A percentile compares a stretch with the other conserved stretches of the same genome.
These are phyloP conservation scores for Lichtheimia ramosa DNA, from an alignment of 371 early-diverging fungal genomes.

Conservation along the genomic window DNA sequence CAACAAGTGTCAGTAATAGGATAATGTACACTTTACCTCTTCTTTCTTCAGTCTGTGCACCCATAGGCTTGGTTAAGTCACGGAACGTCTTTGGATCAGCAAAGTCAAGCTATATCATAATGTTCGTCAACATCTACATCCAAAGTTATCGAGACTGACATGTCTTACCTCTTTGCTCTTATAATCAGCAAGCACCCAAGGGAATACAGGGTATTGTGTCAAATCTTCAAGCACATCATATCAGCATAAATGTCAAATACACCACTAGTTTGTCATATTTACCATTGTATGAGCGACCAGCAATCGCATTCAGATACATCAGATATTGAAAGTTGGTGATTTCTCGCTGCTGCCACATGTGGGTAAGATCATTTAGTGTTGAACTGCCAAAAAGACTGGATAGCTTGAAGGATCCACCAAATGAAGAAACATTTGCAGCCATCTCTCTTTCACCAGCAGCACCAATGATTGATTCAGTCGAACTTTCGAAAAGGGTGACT, in stretches of 20 bases:
- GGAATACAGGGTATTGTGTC: slow-evolving; percentile 74
- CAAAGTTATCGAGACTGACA: background rate
- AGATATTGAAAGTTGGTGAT: slow-evolving; percentile 88
- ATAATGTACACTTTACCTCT: slow-evolving; percentile 30
- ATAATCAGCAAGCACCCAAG: slow-evolving; percentile 78
- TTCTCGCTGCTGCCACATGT: slow-evolving; percentile 75
- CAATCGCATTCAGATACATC: slow-evolving; percentile 85
- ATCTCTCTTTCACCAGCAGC: slow-evolving; percentile 29
- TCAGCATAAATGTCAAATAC: background rate
- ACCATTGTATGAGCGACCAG: slow-evolving; percentile 73
- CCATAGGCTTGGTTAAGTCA: slow-evolving; percentile 86
- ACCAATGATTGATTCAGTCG: slow-evolving; percentile 51
- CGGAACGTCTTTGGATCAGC: slow-evolving; percentile 70
- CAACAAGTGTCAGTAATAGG: no score
- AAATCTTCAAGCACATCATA: slow-evolving; percentile 37
- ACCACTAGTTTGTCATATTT: background rate
- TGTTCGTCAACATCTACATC: background rate
- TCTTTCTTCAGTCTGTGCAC: slow-evolving; percentile 73
- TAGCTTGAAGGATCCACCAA: slow-evolving; percentile 51
- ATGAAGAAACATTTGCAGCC: slow-evolving; percentile 11
- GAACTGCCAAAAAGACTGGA: slow-evolving; percentile 67
- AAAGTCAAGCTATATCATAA: slow-evolving; percentile 55
- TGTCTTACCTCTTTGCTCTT: slow-evolving; percentile 47
- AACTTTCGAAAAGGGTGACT: slow-evolving; percentile 43
- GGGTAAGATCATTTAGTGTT: slow-evolving; percentile 66